Base-by-base conservation (phyloP, 257 asterid species). In the Sherardia arvensis region DNA sequence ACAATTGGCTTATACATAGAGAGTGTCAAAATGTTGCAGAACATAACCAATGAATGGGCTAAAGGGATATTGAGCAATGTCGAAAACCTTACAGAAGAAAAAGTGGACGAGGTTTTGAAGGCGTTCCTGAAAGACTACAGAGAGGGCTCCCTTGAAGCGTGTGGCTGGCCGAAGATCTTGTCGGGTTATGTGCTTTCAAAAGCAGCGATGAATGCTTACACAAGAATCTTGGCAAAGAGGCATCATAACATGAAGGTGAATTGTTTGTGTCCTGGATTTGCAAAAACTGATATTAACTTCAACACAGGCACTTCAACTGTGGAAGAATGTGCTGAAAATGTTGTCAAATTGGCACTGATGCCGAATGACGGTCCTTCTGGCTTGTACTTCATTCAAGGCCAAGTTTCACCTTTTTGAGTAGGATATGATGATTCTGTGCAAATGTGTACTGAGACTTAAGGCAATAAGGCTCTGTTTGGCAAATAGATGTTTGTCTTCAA, bases 11-110 rank as follows among this genome's bases (percentile, higher is more conserved):
- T 8, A 12, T 12, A 9, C 1, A 53, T 25, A 23, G n/a, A 22
- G 59, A 9, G n/a, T n/a, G 30, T 23, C 59, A 23, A 10, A 4
- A 53, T 53, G 59, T 53, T 43, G 18, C 33, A 54, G 87, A 21
- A 74, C 12, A 60, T 87, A 27, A 74, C 79, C 0, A 77, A 69
- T n/a, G 84, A 76, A 69, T 73, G 87, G 85, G 83, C 87, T 2
- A 82, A 70, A 76, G 73, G 67, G 27, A 71, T 77, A 23, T 67
- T 88, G 47, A 76, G 64, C 28, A 74, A 82, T 38, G 78, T 38
- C 5, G 84, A 79, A 25, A 79, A 40, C 59, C 88, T 82, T 0
- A 73, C 79, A n/a, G 84, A 77, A 62, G 93, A 76, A 61, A 78
- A 40, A 70, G 57, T 84, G 0, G 90, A 84, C 7, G 67, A 73